These are phyloP conservation scores for Blastobotrys petasosporus DNA, from an alignment of 1,139 yeast species.

Conservation along the genomic window DNA sequence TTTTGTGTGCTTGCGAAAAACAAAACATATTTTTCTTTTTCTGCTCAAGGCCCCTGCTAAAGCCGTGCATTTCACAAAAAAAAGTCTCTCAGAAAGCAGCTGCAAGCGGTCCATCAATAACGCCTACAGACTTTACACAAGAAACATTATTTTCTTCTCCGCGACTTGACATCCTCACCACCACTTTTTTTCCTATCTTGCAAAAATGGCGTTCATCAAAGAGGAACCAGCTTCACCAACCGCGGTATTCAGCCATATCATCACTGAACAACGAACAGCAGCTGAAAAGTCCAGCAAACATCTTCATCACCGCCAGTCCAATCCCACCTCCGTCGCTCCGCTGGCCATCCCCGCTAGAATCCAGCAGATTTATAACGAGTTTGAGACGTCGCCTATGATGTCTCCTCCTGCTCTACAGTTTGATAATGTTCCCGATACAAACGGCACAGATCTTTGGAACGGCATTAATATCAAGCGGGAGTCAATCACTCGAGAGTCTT, in stretches of 20 bases:
- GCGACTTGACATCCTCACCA: no score
- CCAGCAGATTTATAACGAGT: background rate
- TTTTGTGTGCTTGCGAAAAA: no score
- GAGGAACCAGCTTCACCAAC: background rate
- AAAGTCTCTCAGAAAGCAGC: no score
- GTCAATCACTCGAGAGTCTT: background rate
- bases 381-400: constrained; percentile 5
- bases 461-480: background rate
- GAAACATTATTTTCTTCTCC: no score
- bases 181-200: no score
- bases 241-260: background rate
- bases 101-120: no score
- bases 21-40: no score
- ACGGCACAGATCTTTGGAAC: background rate
- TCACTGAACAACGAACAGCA: no score
- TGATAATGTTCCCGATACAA: background rate
- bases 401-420: constrained; percentile 6
- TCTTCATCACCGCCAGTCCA: background rate
- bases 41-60: no score
- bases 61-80: no score
- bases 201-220: background rate
- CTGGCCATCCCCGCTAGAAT: background rate
- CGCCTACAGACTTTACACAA: no score
- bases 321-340: background rate
- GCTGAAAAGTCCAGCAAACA: no score